Evolutionary conservation across 1,139 yeast genomes (phyloP), one percentile per base, ranked within the genome.

Genomic region (Taphrina pruni): DNA sequence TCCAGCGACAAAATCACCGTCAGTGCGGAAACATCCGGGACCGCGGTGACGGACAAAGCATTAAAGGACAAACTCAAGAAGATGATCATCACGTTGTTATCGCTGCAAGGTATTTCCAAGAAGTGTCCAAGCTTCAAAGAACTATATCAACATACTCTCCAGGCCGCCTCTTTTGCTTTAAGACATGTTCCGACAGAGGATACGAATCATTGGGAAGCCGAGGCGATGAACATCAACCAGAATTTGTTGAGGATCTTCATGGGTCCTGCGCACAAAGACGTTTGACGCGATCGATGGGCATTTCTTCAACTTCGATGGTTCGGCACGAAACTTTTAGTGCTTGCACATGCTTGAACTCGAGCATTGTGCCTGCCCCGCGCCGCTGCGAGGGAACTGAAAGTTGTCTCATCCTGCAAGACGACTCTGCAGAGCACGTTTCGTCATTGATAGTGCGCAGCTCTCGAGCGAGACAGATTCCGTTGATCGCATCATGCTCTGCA

Each of bases 401-500:
- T 39, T 2, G 3, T 39, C 14, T 39, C 43, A 39, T 39, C 14
- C 43, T 14, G 6, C 43, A 39, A 14, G 6, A 14, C 11, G 11
- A 46, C 26, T 46, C 20, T 21, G 11, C 48, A 56, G 50, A 56
- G 54, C 54, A 36, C 62, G 62, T 7, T 26, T 32, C 6, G 62
- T 36, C 14, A 58, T 58, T 12, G 62, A 58, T 17, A 58, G 54
- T 7, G 62, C 62, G 32, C 62, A 58, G 54, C 54, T 11, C 12
- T 17, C 26, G 11, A 45, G 51, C 26, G 46, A 7, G 14, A 8
- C 41, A 14, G 20, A 9, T 7, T 38, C 20, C n/a, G 6, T 21
- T 14, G 21, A n/a, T 45, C 43, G 54, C 32, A 60, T 26, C 38
- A 60, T 50, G n/a, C 17, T 39, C 36, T 80, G 72, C 1, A 82